Percentiles rank a stretch among this genome's conserved stretches.
These are phyloP conservation scores for Penicillium pulvis DNA, from an alignment of 495 filamentous ascomycete species.

Conservation along the genomic window DNA sequence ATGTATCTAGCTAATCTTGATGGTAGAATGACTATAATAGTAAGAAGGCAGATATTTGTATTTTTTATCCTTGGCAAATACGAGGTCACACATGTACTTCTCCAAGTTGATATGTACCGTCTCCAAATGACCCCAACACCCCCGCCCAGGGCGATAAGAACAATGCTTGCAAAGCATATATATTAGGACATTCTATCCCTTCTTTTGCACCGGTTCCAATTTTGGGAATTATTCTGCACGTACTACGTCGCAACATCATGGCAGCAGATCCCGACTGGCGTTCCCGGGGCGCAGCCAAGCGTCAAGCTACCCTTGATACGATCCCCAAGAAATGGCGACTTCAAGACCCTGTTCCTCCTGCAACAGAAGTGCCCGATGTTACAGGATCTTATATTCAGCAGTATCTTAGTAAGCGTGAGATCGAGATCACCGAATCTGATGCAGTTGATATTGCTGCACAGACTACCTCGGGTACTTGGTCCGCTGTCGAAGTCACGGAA, in stretches of 20 bases:
- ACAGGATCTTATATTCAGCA: slow-evolving; percentile 61
- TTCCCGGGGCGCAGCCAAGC: slow-evolving; percentile 49
- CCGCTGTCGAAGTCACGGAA: slow-evolving; percentile 51
- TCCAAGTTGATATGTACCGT: slow-evolving; percentile 6
- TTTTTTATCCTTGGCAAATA: background rate
- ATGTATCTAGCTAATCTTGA: no score
- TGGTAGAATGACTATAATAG: no score
- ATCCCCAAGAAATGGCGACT: slow-evolving; percentile 64
- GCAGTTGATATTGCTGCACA: slow-evolving; percentile 50
- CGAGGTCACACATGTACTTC: background rate
- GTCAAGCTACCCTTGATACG: slow-evolving; percentile 50
- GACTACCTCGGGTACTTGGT: slow-evolving; percentile 48
- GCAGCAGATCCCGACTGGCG: slow-evolving; percentile 41
- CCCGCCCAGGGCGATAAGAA: slow-evolving; percentile 17
- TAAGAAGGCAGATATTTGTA: background rate
- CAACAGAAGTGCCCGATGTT: slow-evolving; percentile 59
- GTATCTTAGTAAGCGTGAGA: slow-evolving; percentile 55
- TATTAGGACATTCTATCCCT: no score
- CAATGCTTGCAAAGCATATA: background rate
- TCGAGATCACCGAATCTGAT: slow-evolving; percentile 59
- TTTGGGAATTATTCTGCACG: no score
- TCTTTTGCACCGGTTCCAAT: no score
- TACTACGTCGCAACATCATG: background rate
- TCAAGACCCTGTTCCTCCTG: slow-evolving; percentile 44
- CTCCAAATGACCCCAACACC: slow-evolving; percentile 25